Evolutionary conservation across 2,329 filamentous ascomycete species (phyloP).

Genomic region (Sclerotinia subarctica): DNA sequence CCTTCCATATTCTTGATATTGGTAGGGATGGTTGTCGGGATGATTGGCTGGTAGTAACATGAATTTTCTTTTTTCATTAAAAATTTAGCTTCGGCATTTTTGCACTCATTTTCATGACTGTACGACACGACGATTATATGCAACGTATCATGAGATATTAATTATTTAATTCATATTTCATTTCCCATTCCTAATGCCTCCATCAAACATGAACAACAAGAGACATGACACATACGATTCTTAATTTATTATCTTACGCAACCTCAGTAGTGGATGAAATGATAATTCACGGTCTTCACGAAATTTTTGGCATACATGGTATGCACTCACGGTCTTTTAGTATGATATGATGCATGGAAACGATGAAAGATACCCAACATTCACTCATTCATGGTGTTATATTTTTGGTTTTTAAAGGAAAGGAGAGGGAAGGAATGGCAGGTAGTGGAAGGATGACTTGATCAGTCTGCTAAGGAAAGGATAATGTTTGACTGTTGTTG

Average conservation of each 20-base stretch:
- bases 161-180: background rate
- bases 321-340: slow-evolving; percentile 3
- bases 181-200: background rate
- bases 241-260: background rate
- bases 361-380: background rate
- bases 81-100: background rate
- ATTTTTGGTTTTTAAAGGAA: background rate
- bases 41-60: background rate
- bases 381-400: slow-evolving; percentile 2
- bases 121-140: background rate
- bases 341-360: background rate
- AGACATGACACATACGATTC: background rate
- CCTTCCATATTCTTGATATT: background rate
- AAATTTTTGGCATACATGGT: background rate
- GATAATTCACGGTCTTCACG: background rate
- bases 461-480: background rate
- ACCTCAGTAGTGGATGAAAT: background rate
- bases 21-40: background rate
- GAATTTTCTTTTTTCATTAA: background rate
- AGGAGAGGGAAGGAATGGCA: background rate
- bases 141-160: background rate
- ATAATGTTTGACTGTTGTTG: slow-evolving; percentile 13
- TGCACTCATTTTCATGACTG: background rate
- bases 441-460: background rate
- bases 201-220: background rate